Evolutionary conservation across 768 basidiomycete species (phyloP), one percentile per base, ranked within the genome.

Genomic region (Tulasnella sp.): DNA sequence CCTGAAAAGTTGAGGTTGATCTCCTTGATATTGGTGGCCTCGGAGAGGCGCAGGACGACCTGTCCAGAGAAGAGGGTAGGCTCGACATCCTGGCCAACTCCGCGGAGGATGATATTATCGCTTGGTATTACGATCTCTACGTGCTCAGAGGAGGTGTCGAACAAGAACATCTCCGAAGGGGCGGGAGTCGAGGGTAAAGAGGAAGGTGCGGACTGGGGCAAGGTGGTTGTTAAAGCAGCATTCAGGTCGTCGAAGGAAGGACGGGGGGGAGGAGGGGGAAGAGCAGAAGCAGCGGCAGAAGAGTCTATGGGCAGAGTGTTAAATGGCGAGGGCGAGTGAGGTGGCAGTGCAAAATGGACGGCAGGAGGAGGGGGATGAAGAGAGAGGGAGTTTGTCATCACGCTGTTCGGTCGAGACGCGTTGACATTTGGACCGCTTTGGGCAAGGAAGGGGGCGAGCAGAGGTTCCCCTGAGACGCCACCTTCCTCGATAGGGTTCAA

Each of bases 1-100:
- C 96, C 96, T 81, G 91, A 88, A 84, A 98, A 94, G 81, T 93
- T 91, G 79, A 98, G 91, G 3, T 90, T 94, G 80, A 96, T 91
- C 85, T 96, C 93, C 84, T 92, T 94, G 86, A 94, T 91, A 78
- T 95, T 91, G 0, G 94, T 96, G 28, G 93, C 88, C 86, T 98
- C 95, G 2, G 89, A 88, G 64, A 99, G 90, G 85, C 92, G 89
- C 82, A 99, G 88, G 12, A 92, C 89, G 83, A 99, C 90, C 84
- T 92, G 89, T 6, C 97, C 97, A 69, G 92, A 92, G 82, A 98
- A 91, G 22, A 91, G 87, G 11, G 92, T 91, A 11, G 96, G 93
- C 83, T 96, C 94, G 81, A 95, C 92, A 82, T 97, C 95, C 83
- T 89, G 90, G 46, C 95, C 95, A 9, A 91, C 91, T 73, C 96